phyloP scores from a whole-genome alignment of 1,139 yeast genomes.

The Suhomyces maxii region DNA sequence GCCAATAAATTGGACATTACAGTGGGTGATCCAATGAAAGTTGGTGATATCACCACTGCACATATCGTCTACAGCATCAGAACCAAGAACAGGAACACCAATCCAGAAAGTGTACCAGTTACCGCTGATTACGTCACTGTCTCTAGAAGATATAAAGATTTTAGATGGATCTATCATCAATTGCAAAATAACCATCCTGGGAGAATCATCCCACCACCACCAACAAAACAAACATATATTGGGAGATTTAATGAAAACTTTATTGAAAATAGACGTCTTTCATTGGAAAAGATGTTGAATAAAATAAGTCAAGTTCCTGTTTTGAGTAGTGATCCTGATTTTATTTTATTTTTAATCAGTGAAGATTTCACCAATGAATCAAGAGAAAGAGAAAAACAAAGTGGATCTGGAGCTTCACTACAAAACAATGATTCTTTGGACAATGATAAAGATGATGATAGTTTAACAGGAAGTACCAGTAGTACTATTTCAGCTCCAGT shows the following conservation, averaged over 20 bases:
- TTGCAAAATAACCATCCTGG: constrained; percentile 88
- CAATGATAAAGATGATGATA: constrained; percentile 21
- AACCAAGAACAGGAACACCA: constrained; percentile 46
- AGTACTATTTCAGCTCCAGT: constrained; percentile 9
- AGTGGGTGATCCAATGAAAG: constrained; percentile 90
- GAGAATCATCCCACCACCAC: constrained; percentile 91
- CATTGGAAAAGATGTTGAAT: constrained; percentile 83
- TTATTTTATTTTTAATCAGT: constrained; percentile 73
- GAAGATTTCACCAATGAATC: constrained; percentile 67
- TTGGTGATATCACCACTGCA: constrained; percentile 85
- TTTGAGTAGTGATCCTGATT: constrained; percentile 72
- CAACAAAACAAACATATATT: constrained; percentile 84
- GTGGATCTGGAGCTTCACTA: constrained; percentile 53
- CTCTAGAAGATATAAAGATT: constrained; percentile 78
- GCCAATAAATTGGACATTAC: constrained; percentile 53
- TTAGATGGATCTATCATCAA: constrained; percentile 87
- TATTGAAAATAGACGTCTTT: constrained; percentile 79
- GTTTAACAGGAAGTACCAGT: constrained; percentile 4
- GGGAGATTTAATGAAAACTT: constrained; percentile 88
- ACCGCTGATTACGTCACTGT: constrained; percentile 47
- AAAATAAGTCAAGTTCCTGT: constrained; percentile 59
- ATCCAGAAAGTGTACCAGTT: constrained; percentile 18
- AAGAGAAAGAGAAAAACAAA: constrained; percentile 58
- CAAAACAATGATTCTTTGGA: constrained; percentile 46
- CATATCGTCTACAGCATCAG: constrained; percentile 85